phyloP scores from a whole-genome alignment of 2,329 filamentous ascomycete genomes.

The Aspergillus candidus region DNA sequence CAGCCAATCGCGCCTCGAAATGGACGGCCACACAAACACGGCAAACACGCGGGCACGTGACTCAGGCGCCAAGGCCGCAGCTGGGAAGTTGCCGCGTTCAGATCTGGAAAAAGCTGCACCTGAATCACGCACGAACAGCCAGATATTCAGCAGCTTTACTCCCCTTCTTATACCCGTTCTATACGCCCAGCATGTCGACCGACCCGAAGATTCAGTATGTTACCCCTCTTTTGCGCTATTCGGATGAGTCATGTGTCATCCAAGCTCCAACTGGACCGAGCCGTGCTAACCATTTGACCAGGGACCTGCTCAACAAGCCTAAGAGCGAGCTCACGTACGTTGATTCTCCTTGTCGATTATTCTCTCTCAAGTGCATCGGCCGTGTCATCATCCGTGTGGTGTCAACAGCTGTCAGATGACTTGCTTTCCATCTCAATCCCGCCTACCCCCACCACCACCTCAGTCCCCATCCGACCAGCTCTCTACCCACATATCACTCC shows the following conservation, averaged over 20 bases:
- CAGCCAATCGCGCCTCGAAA: slow-evolving; percentile 30
- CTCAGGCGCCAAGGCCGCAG: slow-evolving; percentile 9
- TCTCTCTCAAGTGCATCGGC: slow-evolving; percentile 5
- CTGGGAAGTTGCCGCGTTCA: not conserved
- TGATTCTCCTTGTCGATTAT: slow-evolving; percentile 4
- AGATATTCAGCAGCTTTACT: not conserved
- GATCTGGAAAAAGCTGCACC: not conserved
- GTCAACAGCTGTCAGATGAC: not conserved
- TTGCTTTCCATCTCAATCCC: slow-evolving; percentile 1
- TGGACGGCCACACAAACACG: slow-evolving; percentile 18
- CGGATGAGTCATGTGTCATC: slow-evolving; percentile 17
- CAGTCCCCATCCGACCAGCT: slow-evolving; percentile 4
- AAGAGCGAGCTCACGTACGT: slow-evolving; percentile 86
- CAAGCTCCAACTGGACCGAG: slow-evolving; percentile 7
- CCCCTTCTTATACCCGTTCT: slow-evolving; percentile 20
- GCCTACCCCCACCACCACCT: not conserved
- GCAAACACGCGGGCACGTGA: slow-evolving; percentile 26
- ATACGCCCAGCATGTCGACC: slow-evolving; percentile 48
- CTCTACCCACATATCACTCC: slow-evolving; percentile 15
- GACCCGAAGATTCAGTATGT: slow-evolving; percentile 68
- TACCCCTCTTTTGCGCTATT: slow-evolving; percentile 12
- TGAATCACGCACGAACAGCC: too few relatives aligned
- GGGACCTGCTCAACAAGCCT: slow-evolving; percentile 83
- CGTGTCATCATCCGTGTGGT: not conserved
- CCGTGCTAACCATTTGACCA: slow-evolving; percentile 39